Evolutionary conservation across 2,329 filamentous ascomycete species (phyloP), one percentile per base, ranked within the genome.

Genomic region (Ceratocystiopsis minuta): DNA sequence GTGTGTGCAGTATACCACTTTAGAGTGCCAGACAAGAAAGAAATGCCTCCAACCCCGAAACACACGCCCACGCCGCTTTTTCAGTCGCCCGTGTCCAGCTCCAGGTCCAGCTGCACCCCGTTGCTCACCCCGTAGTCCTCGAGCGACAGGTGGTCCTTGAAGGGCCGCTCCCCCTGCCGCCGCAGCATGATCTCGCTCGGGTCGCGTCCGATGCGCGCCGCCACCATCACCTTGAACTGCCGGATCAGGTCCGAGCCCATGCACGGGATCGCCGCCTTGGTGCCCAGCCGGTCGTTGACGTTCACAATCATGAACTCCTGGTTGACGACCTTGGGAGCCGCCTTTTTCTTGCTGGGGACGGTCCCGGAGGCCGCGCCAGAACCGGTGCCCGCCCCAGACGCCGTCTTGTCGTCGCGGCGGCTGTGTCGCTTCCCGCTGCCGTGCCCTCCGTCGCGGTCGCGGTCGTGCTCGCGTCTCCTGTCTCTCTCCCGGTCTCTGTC

Each of bases 121-220:
- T 90, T 90, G 52, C 80, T 85, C 44, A 96, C 78, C n/a, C 83
- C 85, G 60, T 95, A 96, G 62, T 96, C 88, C 54, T 83, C 83
- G 51, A 95, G 60, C 32, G 77, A 87, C 46, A 95, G 68, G 52
- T 80, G 73, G 56, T 96, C 87, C 65, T 94, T 95, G 59, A 96
- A 95, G 18, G 88, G 87, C 49, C 87, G 64, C 62, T 95, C 85
- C 13, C 87, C 84, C 61, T 96, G 88, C 50, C 88, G 69, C 66
- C 92, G 90, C 45, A 96, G 61, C 62, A 95, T 68, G 49, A 96
- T 94, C 62, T 95, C 85, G 54, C 88, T 82, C 37, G 87, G 80
- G 51, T 92, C 79, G 33, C 88, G 74, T 2, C 88, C 88, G 52
- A 95, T 92, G 48, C 81, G 74, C 35, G 83, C 83, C 5, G 87